Evolutionary conservation across 2,329 filamentous ascomycete genomes (phyloP), one percentile per base, ranked within the genome.

Genomic region (Colletotrichum falcatum): DNA sequence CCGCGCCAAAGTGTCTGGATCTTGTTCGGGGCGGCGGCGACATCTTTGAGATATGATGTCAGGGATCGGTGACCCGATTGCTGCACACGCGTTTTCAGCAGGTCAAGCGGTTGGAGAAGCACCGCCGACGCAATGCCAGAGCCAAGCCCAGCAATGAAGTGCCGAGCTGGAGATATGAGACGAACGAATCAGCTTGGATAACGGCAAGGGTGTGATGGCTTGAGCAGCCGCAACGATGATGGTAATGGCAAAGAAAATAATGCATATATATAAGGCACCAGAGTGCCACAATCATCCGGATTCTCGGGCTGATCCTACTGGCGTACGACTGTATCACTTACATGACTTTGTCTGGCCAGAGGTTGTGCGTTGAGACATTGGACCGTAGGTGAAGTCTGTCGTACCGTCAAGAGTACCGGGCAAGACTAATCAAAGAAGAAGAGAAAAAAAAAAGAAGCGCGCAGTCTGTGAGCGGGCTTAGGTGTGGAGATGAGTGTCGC

Each of bases 81-180:
- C 79, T 99, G 96, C 49, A 98, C 91, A 56, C 96, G 92, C 37
- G 96, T 99, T 82, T 99, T 99, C 79, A 99, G 90, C 5, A 99
- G 91, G 82, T 99, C 96, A 77, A 96, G 92, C 33, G 96, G 96
- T 81, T 99, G 96, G 20, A 99, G 89, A 65, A 98, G 90, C 70
- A 97, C 90, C 65, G 96, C 95, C 62, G 94, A 96, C 74, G 94
- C 89, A 61, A 97, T 87, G 76, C 96, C 96, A 9, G 95, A 98
- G 77, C 90, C 89, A 66, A 98, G 89, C 73, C 96, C 96, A 73
- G 95, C 95, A 74, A 91, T 82, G 81, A 98, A 97, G 83, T 98
- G 96, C 80, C 94, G 94, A 74, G 89, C 91, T 93, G 55, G 48
- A 65, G 12, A 66, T 28, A 33, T n/a, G 49, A 67, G 30, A 62